Conservation (phyloP, 257 asterid genomes). For the Salvia splendens region DNA sequence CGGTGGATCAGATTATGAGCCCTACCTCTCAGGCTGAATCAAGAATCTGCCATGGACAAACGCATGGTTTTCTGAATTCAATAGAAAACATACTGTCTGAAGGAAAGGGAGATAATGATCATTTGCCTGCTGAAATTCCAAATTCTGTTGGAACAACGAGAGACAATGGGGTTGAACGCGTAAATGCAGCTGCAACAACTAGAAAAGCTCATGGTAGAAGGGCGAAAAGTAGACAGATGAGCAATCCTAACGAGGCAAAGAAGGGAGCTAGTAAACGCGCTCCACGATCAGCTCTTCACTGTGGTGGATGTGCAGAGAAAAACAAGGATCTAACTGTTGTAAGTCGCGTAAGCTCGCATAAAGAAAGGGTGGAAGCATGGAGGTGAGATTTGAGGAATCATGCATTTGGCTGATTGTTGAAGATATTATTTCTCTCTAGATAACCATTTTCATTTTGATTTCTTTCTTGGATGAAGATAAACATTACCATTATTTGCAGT, state of each 20-base stretch:
- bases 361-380: conserved; percentile 72
- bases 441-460: not conserved
- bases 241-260: conserved; percentile 33
- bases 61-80: conserved; percentile 37
- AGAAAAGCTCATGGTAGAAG: conserved; percentile 46
- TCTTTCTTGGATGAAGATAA: not conserved
- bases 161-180: conserved; percentile 14
- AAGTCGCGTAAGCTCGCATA: conserved; percentile 50
- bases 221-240: conserved; percentile 43
- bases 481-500: not conserved
- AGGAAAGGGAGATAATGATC: conserved; percentile 30
- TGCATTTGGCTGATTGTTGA: not conserved
- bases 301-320: conserved; percentile 41
- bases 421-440: conserved; percentile 22
- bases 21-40: conserved; percentile 31
- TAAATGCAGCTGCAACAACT: not conserved
- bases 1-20: conserved; percentile 16
- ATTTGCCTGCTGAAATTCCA: conserved; percentile 27
- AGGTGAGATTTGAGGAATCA: conserved; percentile 43
- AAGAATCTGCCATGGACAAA: conserved; percentile 26
- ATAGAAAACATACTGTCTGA: conserved; percentile 39
- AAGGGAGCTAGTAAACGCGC: conserved; percentile 40
- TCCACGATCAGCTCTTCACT: conserved; percentile 31
- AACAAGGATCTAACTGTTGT: conserved; percentile 43
- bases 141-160: conserved; percentile 10